Evolutionary conservation across 2,329 filamentous ascomycete species (phyloP), one percentile per base, ranked within the genome.

Genomic region (Trichoderma oligosporum): DNA sequence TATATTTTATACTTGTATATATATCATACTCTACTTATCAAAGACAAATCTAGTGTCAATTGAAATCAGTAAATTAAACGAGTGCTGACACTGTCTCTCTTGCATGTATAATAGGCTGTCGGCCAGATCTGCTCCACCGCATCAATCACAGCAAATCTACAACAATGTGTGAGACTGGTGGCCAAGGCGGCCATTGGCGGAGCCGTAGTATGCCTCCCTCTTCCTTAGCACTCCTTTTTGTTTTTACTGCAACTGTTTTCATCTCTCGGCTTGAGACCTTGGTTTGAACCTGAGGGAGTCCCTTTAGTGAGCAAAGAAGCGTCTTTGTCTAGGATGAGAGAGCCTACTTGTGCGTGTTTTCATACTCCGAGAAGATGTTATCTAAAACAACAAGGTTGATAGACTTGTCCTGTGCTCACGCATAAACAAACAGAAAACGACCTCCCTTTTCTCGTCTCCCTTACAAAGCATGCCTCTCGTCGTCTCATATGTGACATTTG

Each of bases 91-190:
- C 5, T 5, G 16, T 20, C n/a, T 20, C 29, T 14, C 27, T 22
- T 16, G 35, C 11, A 16, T 11, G 24, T 20, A 2, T 25, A 5
- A 14, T 24, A 60, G 91, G 91, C 91, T 63, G 80, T 96, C 44
- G 92, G 91, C 31, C 93, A 97, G 74, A 84, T 97, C 73, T 92
- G 91, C 74, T 92, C 91, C 35, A 95, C 90, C 58, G 80, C 85
- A 60, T 88, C 83, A 62, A 85, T 94, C 77, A 74, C 82, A 62
- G 82, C 88, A 66, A 97, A 97, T 71, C 83, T 97, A 42, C 77
- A 82, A 48, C 88, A 93, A 72, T 96, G 91, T 72, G 83, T 85
- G 60, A 77, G 73, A 38, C 78, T 96, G 44, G 80, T 94, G 56
- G 78, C 78, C 58, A 88, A 87, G 69, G 91, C 93, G 33, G 85